Percentiles rank a stretch among this genome's conserved stretches.
phyloP scores from a whole-genome alignment of 306 rosid species.

The Hippophae rhamnoides region DNA sequence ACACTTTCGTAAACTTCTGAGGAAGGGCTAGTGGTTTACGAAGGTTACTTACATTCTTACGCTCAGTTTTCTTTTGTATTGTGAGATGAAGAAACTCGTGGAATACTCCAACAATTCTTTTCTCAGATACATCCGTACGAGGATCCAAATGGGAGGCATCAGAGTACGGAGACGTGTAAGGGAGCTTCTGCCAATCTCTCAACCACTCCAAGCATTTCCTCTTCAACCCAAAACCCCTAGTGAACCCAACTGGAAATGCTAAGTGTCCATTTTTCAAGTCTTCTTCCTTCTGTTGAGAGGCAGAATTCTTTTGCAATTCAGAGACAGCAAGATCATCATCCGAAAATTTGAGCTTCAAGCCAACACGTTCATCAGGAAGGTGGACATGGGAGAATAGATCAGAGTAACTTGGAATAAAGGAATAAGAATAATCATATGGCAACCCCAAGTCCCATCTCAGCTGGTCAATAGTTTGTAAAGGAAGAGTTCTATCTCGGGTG shows the following conservation, averaged over 20 bases:
- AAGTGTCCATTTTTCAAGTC: slow-evolving; percentile 43
- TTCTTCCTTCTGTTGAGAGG: slow-evolving; percentile 45
- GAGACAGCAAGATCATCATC: slow-evolving; percentile 60
- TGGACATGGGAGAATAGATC: slow-evolving; percentile 43
- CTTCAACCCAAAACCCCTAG: slow-evolving; percentile 80
- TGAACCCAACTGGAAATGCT: slow-evolving; percentile 68
- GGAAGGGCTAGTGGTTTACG: slow-evolving; percentile 60
- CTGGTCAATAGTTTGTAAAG: slow-evolving; percentile 76
- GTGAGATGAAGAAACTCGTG: slow-evolving; percentile 85
- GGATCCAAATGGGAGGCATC: slow-evolving; percentile 67
- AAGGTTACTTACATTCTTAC: slow-evolving; percentile 79
- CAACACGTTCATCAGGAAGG: slow-evolving; percentile 59
- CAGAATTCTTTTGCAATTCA: slow-evolving; percentile 47
- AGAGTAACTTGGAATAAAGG: slow-evolving; percentile 37
- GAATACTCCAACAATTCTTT: slow-evolving; percentile 86
- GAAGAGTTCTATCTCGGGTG: slow-evolving; percentile 53
- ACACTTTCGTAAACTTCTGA: slow-evolving; percentile 80
- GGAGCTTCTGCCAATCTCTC: slow-evolving; percentile 85
- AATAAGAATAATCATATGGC: slow-evolving; percentile 61
- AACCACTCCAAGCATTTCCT: slow-evolving; percentile 84
- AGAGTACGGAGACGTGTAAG: slow-evolving; percentile 66
- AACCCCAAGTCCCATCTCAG: slow-evolving; percentile 88
- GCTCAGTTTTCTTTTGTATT: slow-evolving; percentile 69
- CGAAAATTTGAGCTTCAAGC: slow-evolving; percentile 63
- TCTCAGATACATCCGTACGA: slow-evolving; percentile 81